Conservation (phyloP, 2,329 filamentous ascomycete genomes). For the Conoideocrella luteorostrata region DNA sequence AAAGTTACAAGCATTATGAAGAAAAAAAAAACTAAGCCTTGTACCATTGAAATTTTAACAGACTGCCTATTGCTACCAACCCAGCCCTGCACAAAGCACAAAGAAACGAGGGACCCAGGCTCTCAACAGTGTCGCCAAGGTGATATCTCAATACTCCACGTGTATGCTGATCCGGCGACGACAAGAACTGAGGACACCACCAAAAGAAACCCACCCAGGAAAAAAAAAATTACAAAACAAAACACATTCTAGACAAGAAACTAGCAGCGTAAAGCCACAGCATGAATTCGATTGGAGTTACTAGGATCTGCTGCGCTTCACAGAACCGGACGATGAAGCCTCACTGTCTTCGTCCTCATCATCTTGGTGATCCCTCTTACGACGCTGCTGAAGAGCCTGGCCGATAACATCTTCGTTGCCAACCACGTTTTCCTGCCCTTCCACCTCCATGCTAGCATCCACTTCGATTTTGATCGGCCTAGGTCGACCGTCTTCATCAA, state of each 20-base stretch:
- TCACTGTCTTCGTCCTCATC: conserved; percentile 14
- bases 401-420: conserved; percentile 26
- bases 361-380: conserved; percentile 14
- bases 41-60: too few relatives aligned
- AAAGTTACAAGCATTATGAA: too few relatives aligned
- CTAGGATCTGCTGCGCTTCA: conserved; percentile 7
- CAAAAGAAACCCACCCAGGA: neutral
- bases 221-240: neutral
- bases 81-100: too few relatives aligned
- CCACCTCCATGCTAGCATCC: conserved; percentile 38
- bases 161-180: neutral
- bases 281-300: too few relatives aligned
- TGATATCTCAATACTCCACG: conserved; percentile 1
- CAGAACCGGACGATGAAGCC: neutral
- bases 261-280: neutral
- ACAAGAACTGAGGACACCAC: neutral
- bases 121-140: neutral
- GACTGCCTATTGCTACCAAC: too few relatives aligned
- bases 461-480: conserved; percentile 37
- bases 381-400: conserved; percentile 18
- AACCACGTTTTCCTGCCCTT: conserved; percentile 38
- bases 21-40: too few relatives aligned
- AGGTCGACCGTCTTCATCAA: conserved; percentile 36
- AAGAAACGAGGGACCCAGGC: neutral
- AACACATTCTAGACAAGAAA: neutral